Evolutionary conservation across 1,139 yeast genomes (phyloP).

Genomic region (Starmera stellimalicola): DNA sequence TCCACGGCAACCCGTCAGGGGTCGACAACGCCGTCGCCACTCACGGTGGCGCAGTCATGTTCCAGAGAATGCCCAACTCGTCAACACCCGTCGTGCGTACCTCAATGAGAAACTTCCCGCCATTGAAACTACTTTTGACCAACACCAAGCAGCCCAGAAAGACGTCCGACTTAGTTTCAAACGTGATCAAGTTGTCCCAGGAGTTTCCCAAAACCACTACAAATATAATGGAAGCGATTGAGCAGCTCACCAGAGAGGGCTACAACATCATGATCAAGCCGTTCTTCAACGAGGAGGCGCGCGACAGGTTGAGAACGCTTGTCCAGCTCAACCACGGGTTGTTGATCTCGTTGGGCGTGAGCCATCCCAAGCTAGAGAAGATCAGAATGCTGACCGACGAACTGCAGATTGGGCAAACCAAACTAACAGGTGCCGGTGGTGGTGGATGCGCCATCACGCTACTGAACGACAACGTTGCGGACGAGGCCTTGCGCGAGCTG

Average conservation of each 20-base stretch:
- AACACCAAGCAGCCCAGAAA: conserved; percentile 83
- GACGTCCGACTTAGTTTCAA: conserved; percentile 75
- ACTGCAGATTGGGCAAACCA: conserved; percentile 70
- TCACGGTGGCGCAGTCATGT: conserved; percentile 91
- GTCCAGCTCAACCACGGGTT: conserved; percentile 86
- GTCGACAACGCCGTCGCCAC: conserved; percentile 96
- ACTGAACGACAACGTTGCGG: conserved; percentile 40
- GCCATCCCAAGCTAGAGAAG: conserved; percentile 79
- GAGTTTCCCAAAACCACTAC: conserved; percentile 46
- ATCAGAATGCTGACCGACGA: conserved; percentile 57
- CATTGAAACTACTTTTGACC: conserved; percentile 64
- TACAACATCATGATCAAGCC: conserved; percentile 49
- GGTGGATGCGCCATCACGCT: conserved; percentile 97
- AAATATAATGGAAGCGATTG: conserved; percentile 65
- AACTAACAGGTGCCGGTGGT: conserved; percentile 97
- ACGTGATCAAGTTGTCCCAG: conserved; percentile 50
- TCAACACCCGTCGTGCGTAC: conserved; percentile 55
- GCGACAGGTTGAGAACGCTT: conserved; percentile 45
- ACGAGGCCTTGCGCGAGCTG: conserved; percentile 27
- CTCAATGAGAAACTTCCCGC: conserved; percentile 65
- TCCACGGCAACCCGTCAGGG: conserved; percentile 96
- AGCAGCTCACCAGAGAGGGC: conserved; percentile 57
- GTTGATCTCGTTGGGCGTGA: conserved; percentile 78
- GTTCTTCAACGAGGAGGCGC: conserved; percentile 35
- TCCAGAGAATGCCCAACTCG: conserved; percentile 46